Evolutionary conservation across 306 rosid genomes (phyloP).

Genomic region (Herpetospermum pedunculosum): DNA sequence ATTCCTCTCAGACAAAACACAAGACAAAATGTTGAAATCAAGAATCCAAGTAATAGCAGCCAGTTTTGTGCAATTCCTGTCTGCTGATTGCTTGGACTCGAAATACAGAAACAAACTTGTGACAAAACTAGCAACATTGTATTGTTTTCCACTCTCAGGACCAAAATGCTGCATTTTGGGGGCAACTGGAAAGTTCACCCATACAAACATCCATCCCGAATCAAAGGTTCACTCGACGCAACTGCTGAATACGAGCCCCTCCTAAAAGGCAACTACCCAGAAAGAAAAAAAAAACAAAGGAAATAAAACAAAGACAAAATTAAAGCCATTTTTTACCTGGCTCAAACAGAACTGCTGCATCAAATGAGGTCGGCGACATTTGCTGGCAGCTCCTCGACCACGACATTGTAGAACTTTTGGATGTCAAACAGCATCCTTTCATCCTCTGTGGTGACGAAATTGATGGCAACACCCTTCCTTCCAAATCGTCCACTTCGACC

Average conservation of each 20-base stretch:
- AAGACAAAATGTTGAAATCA: neutral
- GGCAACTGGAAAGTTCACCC: neutral
- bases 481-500: too few species aligned
- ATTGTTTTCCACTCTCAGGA: conserved; percentile 16
- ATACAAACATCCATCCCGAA: neutral
- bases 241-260: neutral
- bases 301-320: conserved; percentile 16
- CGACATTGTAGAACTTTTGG: too few species aligned
- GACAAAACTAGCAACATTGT: conserved; percentile 17
- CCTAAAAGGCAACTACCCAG: conserved; percentile 18
- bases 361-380: conserved; percentile 64
- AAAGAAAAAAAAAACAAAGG: conserved; percentile 12
- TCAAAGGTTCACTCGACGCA: neutral
- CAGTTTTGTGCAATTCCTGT: conserved; percentile 16
- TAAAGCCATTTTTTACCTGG: conserved; percentile 16
- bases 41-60: conserved; percentile 11
- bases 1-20: conserved; percentile 13
- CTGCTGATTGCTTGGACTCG: conserved; percentile 3
- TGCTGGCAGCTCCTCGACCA: too few species aligned
- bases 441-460: too few species aligned
- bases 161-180: neutral
- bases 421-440: too few species aligned
- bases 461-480: too few species aligned
- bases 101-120: conserved; percentile 24
- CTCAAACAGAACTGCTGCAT: conserved; percentile 18